Base-by-base conservation (phyloP, 1,284 basidiomycete genomes). In the Malassezia caprae region DNA sequence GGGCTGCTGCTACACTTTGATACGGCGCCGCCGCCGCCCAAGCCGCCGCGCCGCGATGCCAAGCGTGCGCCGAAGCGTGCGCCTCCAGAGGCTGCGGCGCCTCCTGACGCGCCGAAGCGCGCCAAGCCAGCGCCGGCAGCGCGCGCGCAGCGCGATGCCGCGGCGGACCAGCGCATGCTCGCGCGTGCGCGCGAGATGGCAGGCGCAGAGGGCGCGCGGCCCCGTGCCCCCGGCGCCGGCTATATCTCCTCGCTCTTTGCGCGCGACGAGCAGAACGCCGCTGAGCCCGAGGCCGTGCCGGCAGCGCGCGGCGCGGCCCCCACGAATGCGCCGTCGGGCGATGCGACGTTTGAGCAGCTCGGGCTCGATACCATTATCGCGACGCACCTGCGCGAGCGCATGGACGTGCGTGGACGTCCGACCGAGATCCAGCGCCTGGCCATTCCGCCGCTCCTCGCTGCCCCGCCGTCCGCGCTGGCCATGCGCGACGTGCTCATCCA, bases 401-500 rank as follows among this genome's bases (percentile, higher is more conserved):
- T 96, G 83, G 78, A 79, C 37, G 88, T 98, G 44, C 76, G 80
- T 17, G 85, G 85, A 10, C 48, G 60, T 62, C 94, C 94, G 0
- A 98, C 93, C 0, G 84, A 87, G 6, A 91, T 96, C 61, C 93
- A 98, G 76, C 81, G 86, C 59, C 82, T 84, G 8, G 82, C 86
- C 1, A 78, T 98, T 17, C 84, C 88, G 4, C 79, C 83, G 37
- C 80, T 96, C 42, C 78, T 90, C 1, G 77, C 78, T 11, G 69
- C 34, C 47, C 51, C 62, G 11, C 57, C 67, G 13, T 55, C 66
- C 26, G 40, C 45, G 31, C 12, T 51, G 65, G 76, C 60, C 11
- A 43, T 77, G 77, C 80, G 86, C 53, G 94, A 98, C 75, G 82
- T 89, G 13, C 90, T 98, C 72, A 87, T 99, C 51, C 91, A 96